Percentiles rank a stretch among this genome's conserved stretches.
phyloP scores from a whole-genome alignment of 176 grass and related monocot species.

The Pharus latifolius region DNA sequence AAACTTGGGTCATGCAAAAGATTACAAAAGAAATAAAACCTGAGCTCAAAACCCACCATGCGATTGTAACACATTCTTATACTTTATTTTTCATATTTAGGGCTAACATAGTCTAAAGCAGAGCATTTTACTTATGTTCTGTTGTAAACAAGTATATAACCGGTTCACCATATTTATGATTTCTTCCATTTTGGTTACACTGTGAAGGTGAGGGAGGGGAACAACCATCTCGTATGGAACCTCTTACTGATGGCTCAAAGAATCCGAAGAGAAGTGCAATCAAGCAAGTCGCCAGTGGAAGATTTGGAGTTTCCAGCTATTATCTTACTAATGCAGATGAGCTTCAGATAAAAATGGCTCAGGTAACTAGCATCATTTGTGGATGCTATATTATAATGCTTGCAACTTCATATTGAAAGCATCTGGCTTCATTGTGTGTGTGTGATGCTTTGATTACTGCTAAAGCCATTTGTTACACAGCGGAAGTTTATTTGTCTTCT shows the following conservation, averaged over 20 bases:
- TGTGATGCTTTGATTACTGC: no score
- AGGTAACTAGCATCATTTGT: conserved; percentile 46
- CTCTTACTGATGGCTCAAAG: conserved; percentile 75
- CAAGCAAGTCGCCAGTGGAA: conserved; percentile 96
- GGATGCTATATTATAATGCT: conserved; percentile 3
- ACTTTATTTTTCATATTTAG: no score
- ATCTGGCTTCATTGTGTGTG: not conserved
- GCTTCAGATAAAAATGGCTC: conserved; percentile 99
- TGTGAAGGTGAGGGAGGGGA: conserved; percentile 92
- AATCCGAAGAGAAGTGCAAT: conserved; percentile 98
- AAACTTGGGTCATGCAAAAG: no score
- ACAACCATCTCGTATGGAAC: conserved; percentile 89
- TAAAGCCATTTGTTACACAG: not conserved
- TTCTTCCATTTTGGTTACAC: not conserved
- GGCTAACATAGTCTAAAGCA: not conserved
- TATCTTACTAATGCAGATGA: conserved; percentile 97
- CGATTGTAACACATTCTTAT: no score
- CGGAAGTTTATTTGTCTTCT: conserved; percentile 15
- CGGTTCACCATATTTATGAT: not conserved
- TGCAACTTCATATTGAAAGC: not conserved
- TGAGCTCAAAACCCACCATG: no score
- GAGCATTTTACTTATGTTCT: not conserved
- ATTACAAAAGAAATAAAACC: no score
- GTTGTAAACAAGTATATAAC: not conserved
- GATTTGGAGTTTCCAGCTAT: conserved; percentile 96